Evolutionary conservation across 179 eudicot genomes (phyloP).

Genomic region (Amaranthus tricolor): DNA sequence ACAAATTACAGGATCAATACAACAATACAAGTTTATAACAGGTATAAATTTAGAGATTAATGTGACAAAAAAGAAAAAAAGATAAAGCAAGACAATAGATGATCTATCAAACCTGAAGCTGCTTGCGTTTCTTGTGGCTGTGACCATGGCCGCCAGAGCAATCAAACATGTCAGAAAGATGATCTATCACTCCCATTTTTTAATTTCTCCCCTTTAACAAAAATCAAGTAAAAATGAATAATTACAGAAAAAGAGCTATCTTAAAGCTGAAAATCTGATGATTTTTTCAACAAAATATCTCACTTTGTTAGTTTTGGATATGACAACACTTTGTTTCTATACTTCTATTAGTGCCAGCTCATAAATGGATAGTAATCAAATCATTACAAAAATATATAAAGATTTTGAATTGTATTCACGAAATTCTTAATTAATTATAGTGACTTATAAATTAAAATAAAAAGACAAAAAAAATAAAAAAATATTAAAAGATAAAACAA

Average conservation of each 20-base stretch:
- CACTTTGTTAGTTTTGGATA: slow-evolving; percentile 10
- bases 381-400: no score
- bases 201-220: not conserved
- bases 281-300: not conserved
- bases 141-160: slow-evolving; percentile 39
- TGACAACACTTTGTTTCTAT: slow-evolving; percentile 13
- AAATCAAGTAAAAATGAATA: not conserved
- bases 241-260: not conserved
- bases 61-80: no score
- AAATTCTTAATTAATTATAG: no score
- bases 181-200: slow-evolving; percentile 68
- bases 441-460: no score
- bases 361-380: not conserved
- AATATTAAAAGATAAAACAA: no score
- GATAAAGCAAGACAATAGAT: no score
- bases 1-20: no score
- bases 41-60: no score
- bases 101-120: slow-evolving; percentile 48
- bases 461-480: no score
- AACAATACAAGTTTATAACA: no score
- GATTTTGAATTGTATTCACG: no score
- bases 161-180: slow-evolving; percentile 53
- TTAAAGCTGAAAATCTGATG: not conserved
- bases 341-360: not conserved
- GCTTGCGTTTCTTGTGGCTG: slow-evolving; percentile 47